Base-by-base conservation (phyloP, 176 grass and related monocot genomes). In the Lolium rigidum region DNA sequence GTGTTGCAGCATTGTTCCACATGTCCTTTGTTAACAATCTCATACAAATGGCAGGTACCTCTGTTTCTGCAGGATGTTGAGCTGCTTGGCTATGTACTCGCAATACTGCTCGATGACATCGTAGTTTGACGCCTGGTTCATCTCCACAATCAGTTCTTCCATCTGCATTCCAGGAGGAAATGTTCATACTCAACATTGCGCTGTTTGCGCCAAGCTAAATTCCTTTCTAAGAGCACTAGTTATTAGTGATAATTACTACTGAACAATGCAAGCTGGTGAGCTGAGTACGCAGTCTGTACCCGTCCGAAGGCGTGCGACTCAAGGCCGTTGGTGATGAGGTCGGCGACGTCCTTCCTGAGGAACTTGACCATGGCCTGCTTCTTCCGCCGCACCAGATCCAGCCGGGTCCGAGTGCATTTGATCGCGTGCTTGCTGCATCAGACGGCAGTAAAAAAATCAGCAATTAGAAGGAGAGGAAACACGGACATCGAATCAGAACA, bases 281-380 rank as follows among this genome's bases (percentile, higher is more conserved):
- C 86, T 14, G 47, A 85, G 54, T 57, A 48, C 14, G 70, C 46
- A 74, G 77, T 71, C 41, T 39, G 70, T 91, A 98, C 97, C 94
- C 97, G 79, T 88, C 70, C 88, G 72, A 93, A 97, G 75, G 97
- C 94, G 84, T 90, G 87, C 59, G 81, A 46, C 25, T 97, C 89
- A 21, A 83, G 94, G 54, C 85, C 85, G 44, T 82, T 87, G 75
- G 85, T 85, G 87, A 99, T 67, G 82, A 99, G 92, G 79, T 97
- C 94, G 47, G 92, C 92, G 60, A 99, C 89, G 89, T 99, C 97
- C 71, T 94, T 92, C 88, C 89, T 99, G 47, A 99, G 75, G 89
- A 96, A 94, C 83, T 90, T 86, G 5, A 93, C 82, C 88, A 93
- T 89, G 9, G 90, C 97, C 71, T 94, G 90, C 86, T 99, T 99